Conservation (phyloP, 768 basidiomycete genomes). For the Leccinum longicurvipes region DNA sequence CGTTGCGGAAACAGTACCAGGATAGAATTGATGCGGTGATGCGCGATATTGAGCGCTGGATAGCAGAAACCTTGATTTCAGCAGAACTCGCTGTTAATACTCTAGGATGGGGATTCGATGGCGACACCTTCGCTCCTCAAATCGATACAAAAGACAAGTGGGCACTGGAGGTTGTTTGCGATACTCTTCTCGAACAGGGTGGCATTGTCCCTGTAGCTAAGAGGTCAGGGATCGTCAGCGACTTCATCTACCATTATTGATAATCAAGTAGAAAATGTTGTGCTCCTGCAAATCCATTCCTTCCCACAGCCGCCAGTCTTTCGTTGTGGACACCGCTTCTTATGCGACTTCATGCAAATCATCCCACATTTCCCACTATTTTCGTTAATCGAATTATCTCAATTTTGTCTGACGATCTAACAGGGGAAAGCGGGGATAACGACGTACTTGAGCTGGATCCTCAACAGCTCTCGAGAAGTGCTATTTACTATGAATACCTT, state of each 20-base stretch:
- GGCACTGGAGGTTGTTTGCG: conserved; percentile 67
- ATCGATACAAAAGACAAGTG: conserved; percentile 57
- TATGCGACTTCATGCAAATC: conserved; percentile 50
- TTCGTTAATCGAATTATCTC: conserved; percentile 47
- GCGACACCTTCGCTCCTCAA: conserved; percentile 31
- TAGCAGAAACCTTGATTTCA: conserved; percentile 67
- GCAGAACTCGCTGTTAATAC: conserved; percentile 47
- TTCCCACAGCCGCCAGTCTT: conserved; percentile 51
- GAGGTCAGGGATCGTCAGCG: conserved; percentile 50
- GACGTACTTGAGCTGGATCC: conserved; percentile 18
- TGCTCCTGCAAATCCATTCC: conserved; percentile 39
- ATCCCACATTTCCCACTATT: conserved; percentile 49
- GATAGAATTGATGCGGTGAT: conserved; percentile 47
- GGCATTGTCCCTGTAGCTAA: conserved; percentile 78
- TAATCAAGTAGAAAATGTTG: conserved; percentile 49
- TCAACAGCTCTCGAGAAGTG: conserved; percentile 29
- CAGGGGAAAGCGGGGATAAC: conserved; percentile 8
- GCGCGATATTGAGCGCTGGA: conserved; percentile 73
- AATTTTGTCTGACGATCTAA: conserved; percentile 26
- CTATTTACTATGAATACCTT: conserved; percentile 54
- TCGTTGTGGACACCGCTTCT: conserved; percentile 67
- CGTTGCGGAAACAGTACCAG: conserved; percentile 50
- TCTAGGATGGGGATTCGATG: conserved; percentile 43
- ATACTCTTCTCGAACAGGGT: conserved; percentile 65
- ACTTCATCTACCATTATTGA: conserved; percentile 1